Evolutionary conservation across 2,329 filamentous ascomycete genomes (phyloP), one percentile per base, ranked within the genome.

Genomic region (Bisporella sp.): DNA sequence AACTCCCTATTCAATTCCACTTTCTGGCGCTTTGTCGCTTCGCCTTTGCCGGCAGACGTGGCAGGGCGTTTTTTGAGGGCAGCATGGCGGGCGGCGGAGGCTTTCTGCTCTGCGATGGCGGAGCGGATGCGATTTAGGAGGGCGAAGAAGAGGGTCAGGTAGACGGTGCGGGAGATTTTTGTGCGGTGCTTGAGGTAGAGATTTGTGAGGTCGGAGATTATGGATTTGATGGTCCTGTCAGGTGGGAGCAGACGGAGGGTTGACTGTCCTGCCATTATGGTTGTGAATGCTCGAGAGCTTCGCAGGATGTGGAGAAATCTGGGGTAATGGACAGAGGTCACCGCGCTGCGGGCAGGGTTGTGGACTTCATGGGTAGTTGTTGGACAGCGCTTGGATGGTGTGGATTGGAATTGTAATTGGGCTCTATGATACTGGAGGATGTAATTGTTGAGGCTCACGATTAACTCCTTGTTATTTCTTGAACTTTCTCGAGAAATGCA

Each of bases 1-100:
- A 89, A 89, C 60, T 96, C 92, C 62, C 89, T 79, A 67, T 99
- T 95, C 59, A 99, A 73, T 71, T 95, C 92, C 49, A 96, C 91
- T 71, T 88, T 92, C 72, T 89, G 89, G 63, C 79, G 79, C 56
- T 72, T 74, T 11, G 57, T 59, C 53, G 57, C 64, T 57, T 62
- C 64, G 46, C 56, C 61, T 32, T 62, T 57, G 1, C 59, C 57
- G 58, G 59, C 63, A 63, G 65, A 77, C 59, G 67, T 81, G 62
- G 69, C 78, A 63, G 64, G 82, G 68, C 66, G 77, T 33, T 68
- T 69, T 56, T 76, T 72, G 60, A 75, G 70, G 58, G 82, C 79
- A 5, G 81, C 79, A 53, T 87, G 83, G 54, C 85, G 81, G 47
- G 74, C 74, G 1, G 87, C 85, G 2, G 89, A 88, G 12, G 88